Evolutionary conservation across 1,139 yeast species (phyloP), one percentile per base, ranked within the genome.

Genomic region (Hyphopichia wangnamkhiaoensis): DNA sequence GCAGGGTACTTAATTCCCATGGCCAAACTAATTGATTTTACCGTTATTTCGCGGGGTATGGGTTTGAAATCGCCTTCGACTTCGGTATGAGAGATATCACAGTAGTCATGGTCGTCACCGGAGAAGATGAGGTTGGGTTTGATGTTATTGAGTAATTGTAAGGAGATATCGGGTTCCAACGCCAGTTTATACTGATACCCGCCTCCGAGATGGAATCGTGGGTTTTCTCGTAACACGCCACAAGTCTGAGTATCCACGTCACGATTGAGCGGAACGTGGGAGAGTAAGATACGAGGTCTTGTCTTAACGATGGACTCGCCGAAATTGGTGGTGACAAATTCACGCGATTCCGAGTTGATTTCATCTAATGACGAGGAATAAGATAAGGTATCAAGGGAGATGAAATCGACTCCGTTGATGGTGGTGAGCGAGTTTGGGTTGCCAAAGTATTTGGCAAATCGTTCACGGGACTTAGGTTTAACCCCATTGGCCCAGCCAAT

Each of bases 31-130:
- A 78, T 71, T 18, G 82, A 74, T 49, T 78, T 78, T 25, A 78
- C 80, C 21, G 80, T 76, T 41, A 77, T 61, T 48, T 76, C 82
- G 24, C 74, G 53, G 2, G 52, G 32, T 2, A 34, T 12, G 1
- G 50, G 44, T 4, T 45, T 42, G 2, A 34, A 37, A 6, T 46
- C 45, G 9, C 40, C 45, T 2, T 25, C 38, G 4, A 45, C 40
- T 9, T 49, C 56, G 12, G 54, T 50, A 49, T 76, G 82, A 2
- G 44, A 40, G 4, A 74, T 56, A 45, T 75, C 80, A 52, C 84
- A 79, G 52, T 74, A 76, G 50, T 79, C 82, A 63, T 93, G 98
- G 58, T 93, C 98, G 57, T 93, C 98, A 1, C 98, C 98, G 3
- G 95, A 83, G 56, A 90, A 87, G 1, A 88, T 73, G 7, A 84